Evolutionary conservation across 2,329 filamentous ascomycete genomes (phyloP).

Genomic region (Elsinoe ampelina): DNA sequence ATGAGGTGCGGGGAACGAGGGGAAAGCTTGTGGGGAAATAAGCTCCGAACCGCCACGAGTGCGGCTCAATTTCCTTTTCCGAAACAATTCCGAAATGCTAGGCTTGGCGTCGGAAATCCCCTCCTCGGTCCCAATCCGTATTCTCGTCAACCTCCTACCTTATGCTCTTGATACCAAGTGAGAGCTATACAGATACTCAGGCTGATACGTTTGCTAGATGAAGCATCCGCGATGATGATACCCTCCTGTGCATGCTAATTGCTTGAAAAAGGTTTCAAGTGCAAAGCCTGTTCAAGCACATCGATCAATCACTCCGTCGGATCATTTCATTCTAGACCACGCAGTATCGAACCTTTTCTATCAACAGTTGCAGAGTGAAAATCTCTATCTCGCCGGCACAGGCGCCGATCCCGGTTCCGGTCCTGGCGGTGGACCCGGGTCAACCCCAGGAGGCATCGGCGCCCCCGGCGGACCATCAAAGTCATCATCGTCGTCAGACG

Average conservation of each 20-base stretch:
- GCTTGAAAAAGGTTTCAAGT: too few species aligned
- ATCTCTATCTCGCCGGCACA: background rate
- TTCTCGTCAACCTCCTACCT: too few species aligned
- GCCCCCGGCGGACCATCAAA: background rate
- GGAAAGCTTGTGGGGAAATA: constrained; percentile 8
- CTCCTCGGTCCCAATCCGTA: background rate
- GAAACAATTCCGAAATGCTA: background rate
- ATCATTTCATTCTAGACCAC: too few species aligned
- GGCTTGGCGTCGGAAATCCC: background rate
- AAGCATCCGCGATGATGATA: too few species aligned
- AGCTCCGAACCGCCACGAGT: background rate
- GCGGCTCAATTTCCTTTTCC: background rate
- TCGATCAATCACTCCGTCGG: too few species aligned
- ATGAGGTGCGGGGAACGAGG: constrained; percentile 1
- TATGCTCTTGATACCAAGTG: too few species aligned
- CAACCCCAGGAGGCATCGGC: constrained; percentile 1
- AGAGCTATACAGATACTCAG: too few species aligned
- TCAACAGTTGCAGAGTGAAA: background rate
- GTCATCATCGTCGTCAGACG: background rate
- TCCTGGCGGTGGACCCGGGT: background rate
- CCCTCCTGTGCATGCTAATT: too few species aligned
- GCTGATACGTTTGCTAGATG: too few species aligned
- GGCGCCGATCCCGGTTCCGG: background rate
- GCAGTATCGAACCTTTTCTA: background rate
- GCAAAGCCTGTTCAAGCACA: too few species aligned